These are phyloP conservation scores for Syzygium oleosum DNA, from an alignment of 345 rosid genomes.

Conservation along the genomic window DNA sequence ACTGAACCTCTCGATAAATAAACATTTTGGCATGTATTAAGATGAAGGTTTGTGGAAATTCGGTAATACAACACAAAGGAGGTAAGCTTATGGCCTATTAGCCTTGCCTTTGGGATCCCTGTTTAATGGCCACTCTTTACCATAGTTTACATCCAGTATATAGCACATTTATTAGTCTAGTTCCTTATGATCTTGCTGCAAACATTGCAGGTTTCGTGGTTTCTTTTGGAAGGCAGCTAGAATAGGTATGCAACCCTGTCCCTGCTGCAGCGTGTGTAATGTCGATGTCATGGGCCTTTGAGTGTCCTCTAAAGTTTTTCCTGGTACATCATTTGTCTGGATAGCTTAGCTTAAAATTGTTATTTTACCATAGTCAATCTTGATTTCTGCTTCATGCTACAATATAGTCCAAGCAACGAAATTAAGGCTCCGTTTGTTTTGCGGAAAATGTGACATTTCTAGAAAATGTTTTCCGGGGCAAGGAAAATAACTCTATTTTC, in stretches of 20 bases:
- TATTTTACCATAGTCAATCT: neutral
- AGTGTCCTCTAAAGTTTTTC: neutral
- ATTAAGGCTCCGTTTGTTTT: too few relatives aligned
- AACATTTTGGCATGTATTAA: neutral
- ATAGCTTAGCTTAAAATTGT: neutral
- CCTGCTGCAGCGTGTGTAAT: neutral
- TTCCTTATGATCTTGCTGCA: neutral
- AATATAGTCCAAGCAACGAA: neutral
- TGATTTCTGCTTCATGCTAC: neutral
- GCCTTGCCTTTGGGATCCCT: neutral
- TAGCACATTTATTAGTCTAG: neutral
- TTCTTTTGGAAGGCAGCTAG: constrained; percentile 99
- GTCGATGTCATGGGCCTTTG: neutral
- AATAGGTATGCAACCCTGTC: constrained; percentile 44
- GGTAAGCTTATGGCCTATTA: neutral
- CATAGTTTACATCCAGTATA: neutral
- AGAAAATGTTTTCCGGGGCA: too few relatives aligned
- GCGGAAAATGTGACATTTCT: too few relatives aligned
- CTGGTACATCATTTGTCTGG: neutral
- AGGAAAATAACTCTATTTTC: too few relatives aligned
- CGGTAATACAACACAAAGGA: neutral
- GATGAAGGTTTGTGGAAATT: neutral
- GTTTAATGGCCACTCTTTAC: neutral
- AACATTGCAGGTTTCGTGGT: constrained; percentile 67
- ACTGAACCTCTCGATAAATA: neutral